Evolutionary conservation across 305 asterid species (phyloP).

Genomic region (Solanum hybrid): DNA sequence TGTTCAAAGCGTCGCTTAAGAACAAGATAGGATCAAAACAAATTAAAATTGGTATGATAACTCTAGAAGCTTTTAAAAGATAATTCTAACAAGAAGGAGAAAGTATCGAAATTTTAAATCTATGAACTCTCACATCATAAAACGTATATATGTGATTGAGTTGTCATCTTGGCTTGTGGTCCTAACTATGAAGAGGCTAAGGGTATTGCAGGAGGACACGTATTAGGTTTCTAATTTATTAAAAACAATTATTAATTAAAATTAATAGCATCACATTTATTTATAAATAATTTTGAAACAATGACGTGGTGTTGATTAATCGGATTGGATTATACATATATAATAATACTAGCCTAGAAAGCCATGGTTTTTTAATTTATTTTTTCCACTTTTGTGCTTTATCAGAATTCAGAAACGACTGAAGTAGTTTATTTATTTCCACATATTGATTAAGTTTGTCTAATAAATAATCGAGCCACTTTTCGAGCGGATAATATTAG

Average conservation of each 20-base stretch:
- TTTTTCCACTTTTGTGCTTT: background rate
- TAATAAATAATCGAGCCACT: background rate
- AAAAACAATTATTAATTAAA: background rate
- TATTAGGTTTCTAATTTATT: background rate
- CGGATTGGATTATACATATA: background rate
- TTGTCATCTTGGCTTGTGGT: slow-evolving; percentile 4
- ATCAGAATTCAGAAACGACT: background rate
- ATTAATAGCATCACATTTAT: background rate
- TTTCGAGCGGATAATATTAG: background rate
- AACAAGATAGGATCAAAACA: background rate
- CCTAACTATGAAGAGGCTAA: background rate
- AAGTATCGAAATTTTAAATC: background rate
- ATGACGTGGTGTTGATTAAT: background rate
- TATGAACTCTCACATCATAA: background rate
- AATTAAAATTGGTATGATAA: background rate
- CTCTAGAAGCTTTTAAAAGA: background rate
- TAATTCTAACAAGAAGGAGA: background rate
- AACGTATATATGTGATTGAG: slow-evolving; percentile 1
- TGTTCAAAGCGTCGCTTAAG: background rate
- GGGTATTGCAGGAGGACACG: slow-evolving; percentile 16
- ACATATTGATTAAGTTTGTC: background rate
- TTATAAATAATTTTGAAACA: background rate
- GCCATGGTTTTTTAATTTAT: background rate
- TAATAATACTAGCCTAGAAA: background rate
- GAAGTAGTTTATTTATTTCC: background rate